Base-by-base conservation (phyloP, 2,329 filamentous ascomycete genomes). In the Graphilbum ipis-grandicollis region DNA sequence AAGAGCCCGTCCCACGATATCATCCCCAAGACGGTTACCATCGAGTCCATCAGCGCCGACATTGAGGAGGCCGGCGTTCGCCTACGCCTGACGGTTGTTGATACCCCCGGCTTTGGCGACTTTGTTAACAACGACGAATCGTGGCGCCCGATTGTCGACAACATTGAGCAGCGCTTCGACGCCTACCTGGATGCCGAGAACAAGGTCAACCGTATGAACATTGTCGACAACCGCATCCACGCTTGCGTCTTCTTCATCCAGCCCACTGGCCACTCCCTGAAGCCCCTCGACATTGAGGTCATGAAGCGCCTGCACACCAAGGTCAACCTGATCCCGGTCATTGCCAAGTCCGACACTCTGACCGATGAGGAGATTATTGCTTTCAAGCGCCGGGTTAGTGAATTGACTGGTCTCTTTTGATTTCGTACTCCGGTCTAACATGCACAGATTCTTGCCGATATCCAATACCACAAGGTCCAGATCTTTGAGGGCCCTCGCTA, bases 61-160 rank as follows among this genome's bases (percentile, higher is more conserved):
- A 98, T 98, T 48, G 90, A 98, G 63, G 90, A 98, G 67, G 93
- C 93, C 46, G 90, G 90, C 46, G 90, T 98, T 42, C 86, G 90
- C 55, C 78, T 98, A 46, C 83, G 90, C 42, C 63, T 98, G 57
- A 98, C 88, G 12, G 90, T 98, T 37, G 90, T 98, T 46, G 90
- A 98, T 52, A 98, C 90, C 9, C 90, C 90, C 31, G 90, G 90
- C 45, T 98, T 98, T 51, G 90, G 90, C 53, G 90, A 98, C 63
- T 98, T 96, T 55, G 90, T 98, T 55, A 98, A 98, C 79, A 98
- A 98, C 56, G 90, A 96, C 52, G 90, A 96, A 63, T 98, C 90
- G 21, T 98, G 90, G 90, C 77, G 90, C 54, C 90, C 90, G 39
- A 98, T 98, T 62, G 79, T 94, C 51, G 90, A 98, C 69, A 96